Conservation (phyloP, 1,284 basidiomycete species). For the Neolentinus lepideus region DNA sequence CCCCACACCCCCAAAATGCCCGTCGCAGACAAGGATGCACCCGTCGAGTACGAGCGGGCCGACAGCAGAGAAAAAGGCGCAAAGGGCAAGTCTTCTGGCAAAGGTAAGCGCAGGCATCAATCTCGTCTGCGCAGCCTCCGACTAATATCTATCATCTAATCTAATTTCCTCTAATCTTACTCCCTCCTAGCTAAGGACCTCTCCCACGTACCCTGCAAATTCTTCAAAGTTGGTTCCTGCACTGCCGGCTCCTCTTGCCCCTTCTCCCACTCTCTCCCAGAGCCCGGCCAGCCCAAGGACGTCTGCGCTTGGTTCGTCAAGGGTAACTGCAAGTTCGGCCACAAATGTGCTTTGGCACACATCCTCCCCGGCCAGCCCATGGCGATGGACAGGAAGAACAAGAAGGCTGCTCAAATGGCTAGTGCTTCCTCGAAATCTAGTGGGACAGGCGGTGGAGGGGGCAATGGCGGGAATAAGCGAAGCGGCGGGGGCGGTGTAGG, state of each 20-base stretch:
- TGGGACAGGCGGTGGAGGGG: slow-evolving; percentile 31
- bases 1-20: background rate
- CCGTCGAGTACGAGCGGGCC: slow-evolving; percentile 20
- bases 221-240: slow-evolving; percentile 91
- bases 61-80: slow-evolving; percentile 22
- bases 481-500: too few species aligned
- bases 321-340: slow-evolving; percentile 96
- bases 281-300: slow-evolving; percentile 82
- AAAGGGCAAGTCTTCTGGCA: slow-evolving; percentile 26
- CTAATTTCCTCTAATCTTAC: background rate
- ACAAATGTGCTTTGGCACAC: slow-evolving; percentile 94
- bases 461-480: slow-evolving; percentile 11
- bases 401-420: slow-evolving; percentile 86
- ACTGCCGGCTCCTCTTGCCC: slow-evolving; percentile 94
- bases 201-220: slow-evolving; percentile 97
- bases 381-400: slow-evolving; percentile 98
- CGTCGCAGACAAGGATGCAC: slow-evolving; percentile 19
- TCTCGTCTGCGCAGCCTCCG: background rate
- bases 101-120: slow-evolving; percentile 22
- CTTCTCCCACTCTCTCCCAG: slow-evolving; percentile 74
- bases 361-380: slow-evolving; percentile 90
- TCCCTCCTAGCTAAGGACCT: slow-evolving; percentile 68
- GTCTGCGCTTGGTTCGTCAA: slow-evolving; percentile 93
- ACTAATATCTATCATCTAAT: slow-evolving; percentile 3
- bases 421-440: slow-evolving; percentile 31